Conservation (phyloP, 1,139 yeast genomes). For the Fermentozyma sake region DNA sequence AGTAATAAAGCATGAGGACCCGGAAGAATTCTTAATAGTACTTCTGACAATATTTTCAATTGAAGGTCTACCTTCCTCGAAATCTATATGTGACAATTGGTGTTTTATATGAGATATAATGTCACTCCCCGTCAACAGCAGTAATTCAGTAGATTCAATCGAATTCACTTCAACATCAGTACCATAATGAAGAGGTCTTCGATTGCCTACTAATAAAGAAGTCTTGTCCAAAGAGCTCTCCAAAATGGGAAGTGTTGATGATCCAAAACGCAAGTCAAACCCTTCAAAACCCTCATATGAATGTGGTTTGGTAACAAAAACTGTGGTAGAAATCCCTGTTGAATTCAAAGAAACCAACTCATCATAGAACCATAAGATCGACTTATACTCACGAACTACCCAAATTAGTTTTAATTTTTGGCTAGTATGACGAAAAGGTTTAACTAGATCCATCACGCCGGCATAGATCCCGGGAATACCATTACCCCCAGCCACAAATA, state of each 20-base stretch:
- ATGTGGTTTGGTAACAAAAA: slow-evolving; percentile 12
- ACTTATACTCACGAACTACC: slow-evolving; percentile 16
- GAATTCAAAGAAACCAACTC: slow-evolving; percentile 13
- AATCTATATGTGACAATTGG: slow-evolving; percentile 16
- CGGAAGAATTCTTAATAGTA: slow-evolving; percentile 20
- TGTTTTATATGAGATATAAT: slow-evolving; percentile 1
- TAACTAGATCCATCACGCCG: slow-evolving; percentile 12
- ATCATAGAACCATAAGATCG: slow-evolving; percentile 17
- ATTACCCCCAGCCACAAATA: slow-evolving; percentile 25
- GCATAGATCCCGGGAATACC: slow-evolving; percentile 24
- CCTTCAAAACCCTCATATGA: too few relatives aligned
- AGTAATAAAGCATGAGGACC: slow-evolving; percentile 29
- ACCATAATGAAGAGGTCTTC: too few relatives aligned
- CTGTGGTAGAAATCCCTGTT: slow-evolving; percentile 12
- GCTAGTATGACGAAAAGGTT: background rate
- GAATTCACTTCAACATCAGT: too few relatives aligned
- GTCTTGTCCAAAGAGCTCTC: background rate
- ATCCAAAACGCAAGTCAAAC: too few relatives aligned
- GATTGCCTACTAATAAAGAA: background rate
- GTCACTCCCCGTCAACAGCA: background rate
- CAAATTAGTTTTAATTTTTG: slow-evolving; percentile 16
- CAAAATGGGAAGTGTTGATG: too few relatives aligned
- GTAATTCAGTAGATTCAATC: too few relatives aligned
- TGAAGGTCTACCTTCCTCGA: slow-evolving; percentile 28
- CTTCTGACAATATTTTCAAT: slow-evolving; percentile 18